These are phyloP conservation scores for Purpureocillium lavendulum DNA, from an alignment of 2,329 filamentous ascomycete species.

Conservation along the genomic window DNA sequence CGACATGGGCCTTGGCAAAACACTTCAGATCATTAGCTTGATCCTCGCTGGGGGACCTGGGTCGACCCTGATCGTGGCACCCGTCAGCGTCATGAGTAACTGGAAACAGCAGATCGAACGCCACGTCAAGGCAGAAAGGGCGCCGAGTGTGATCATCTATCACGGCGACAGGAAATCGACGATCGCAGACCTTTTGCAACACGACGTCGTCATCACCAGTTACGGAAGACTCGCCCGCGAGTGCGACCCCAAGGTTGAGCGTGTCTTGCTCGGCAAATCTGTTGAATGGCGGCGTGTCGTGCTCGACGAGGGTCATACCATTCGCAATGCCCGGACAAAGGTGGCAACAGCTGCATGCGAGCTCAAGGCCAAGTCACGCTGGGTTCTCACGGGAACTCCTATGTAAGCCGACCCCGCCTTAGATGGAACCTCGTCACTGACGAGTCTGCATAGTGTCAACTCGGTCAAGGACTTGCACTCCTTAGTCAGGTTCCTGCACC, in stretches of 20 bases:
- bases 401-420: slow-evolving; percentile 41
- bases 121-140: slow-evolving; percentile 58
- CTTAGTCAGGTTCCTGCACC: slow-evolving; percentile 65
- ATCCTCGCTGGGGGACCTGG: slow-evolving; percentile 52
- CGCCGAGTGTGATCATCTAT: slow-evolving; percentile 63
- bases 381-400: slow-evolving; percentile 74
- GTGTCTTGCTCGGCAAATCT: slow-evolving; percentile 23
- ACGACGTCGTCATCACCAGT: slow-evolving; percentile 75
- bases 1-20: slow-evolving; percentile 91
- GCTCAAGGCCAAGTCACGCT: slow-evolving; percentile 62
- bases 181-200: slow-evolving; percentile 49
- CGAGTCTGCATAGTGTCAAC: slow-evolving; percentile 49
- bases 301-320: slow-evolving; percentile 75
- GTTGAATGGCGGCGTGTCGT: slow-evolving; percentile 71
- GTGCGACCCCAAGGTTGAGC: slow-evolving; percentile 36
- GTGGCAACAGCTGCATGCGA: slow-evolving; percentile 59
- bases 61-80: slow-evolving; percentile 71
- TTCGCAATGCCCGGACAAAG: slow-evolving; percentile 70
- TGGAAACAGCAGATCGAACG: slow-evolving; percentile 73
- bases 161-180: slow-evolving; percentile 57
- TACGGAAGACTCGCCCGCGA: slow-evolving; percentile 71
- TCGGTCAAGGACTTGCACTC: slow-evolving; percentile 75
- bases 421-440: background rate
- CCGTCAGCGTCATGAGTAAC: slow-evolving; percentile 82
- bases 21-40: slow-evolving; percentile 74